Evolutionary conservation across 345 rosid species (phyloP), one percentile per base, ranked within the genome.

Genomic region (Citrus sp.): DNA sequence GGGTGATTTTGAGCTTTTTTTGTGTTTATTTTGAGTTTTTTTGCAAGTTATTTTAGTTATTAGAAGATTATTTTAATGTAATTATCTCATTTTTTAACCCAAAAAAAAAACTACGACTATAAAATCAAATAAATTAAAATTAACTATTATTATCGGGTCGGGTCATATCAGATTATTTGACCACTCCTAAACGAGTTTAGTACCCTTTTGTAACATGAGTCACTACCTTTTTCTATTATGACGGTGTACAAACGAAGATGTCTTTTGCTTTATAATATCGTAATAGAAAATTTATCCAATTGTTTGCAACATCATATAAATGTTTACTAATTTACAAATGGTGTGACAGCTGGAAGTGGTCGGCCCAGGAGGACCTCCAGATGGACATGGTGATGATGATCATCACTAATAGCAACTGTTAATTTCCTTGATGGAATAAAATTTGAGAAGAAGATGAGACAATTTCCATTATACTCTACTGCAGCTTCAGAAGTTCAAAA

Each of bases 311-410:
- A 24, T 30, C 58, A 5, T 25, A n/a, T 49, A 62, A 75, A 49
- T 78, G 70, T 79, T 81, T 34, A 79, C 76, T n/a, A 2, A 22
- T 30, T 64, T 18, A 61, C 61, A 32, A 67, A 32, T 63, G 80
- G 59, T 75, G 68, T 80, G 74, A 68, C 90, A 92, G 98, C 92
- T 96, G 80, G 94, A 94, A 85, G 97, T 94, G 74, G 94, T 90
- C 68, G 98, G 98, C 40, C 96, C 98, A 7, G 98, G 97, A 73
- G 98, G 95, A 77, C 89, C 91, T 24, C 98, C 99, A 0, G 91
- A 90, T 69, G 98, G 92, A 71, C 92, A 91, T 73, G 95, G 88
- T 2, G 94, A 88, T 12, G 88, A 86, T 24, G 82, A 81, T 74
- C 87, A 93, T 80, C 91, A 88, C 80, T 86, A 75, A 87, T 83